Percentiles rank a stretch among this genome's conserved stretches.
Conservation (phyloP, 257 asterid genomes). For the Nicotiana sylvestris region DNA sequence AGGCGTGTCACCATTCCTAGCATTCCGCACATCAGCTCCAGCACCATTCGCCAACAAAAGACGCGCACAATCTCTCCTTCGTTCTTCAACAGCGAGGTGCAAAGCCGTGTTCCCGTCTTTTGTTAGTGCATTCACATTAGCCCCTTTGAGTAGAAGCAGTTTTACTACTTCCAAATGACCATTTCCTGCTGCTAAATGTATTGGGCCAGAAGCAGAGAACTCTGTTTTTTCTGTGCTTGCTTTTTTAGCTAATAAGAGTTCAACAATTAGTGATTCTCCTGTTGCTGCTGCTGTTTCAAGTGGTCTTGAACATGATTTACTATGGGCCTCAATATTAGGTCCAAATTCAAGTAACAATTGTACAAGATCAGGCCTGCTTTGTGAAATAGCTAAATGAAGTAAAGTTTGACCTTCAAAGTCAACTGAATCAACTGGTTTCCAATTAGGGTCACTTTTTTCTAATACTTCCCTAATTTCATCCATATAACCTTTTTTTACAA, state of each 20-base stretch:
- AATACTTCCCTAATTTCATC: conserved; percentile 69
- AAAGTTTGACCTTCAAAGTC: conserved; percentile 57
- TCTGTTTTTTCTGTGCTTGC: conserved; percentile 54
- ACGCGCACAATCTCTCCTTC: conserved; percentile 56
- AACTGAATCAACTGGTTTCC: conserved; percentile 51
- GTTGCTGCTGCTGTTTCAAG: conserved; percentile 68
- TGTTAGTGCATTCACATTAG: conserved; percentile 43
- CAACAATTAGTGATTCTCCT: conserved; percentile 62
- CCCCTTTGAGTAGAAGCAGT: conserved; percentile 59
- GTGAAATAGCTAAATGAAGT: conserved; percentile 58
- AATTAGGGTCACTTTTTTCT: conserved; percentile 47
- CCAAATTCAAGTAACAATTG: conserved; percentile 62
- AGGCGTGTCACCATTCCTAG: conserved; percentile 51
- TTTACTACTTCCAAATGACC: conserved; percentile 60
- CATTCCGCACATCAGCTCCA: conserved; percentile 25
- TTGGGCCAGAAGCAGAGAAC: conserved; percentile 54
- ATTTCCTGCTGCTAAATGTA: conserved; percentile 52
- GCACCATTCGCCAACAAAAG: conserved; percentile 50
- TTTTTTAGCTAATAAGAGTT: conserved; percentile 52
- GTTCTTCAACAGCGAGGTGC: conserved; percentile 66
- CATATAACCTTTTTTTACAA: conserved; percentile 50
- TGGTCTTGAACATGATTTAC: conserved; percentile 54
- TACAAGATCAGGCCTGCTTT: conserved; percentile 64
- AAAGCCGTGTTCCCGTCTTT: conserved; percentile 60
- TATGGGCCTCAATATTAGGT: conserved; percentile 44